Evolutionary conservation across 139 green algal species (phyloP).

Genomic region (Gonium pectorale): DNA sequence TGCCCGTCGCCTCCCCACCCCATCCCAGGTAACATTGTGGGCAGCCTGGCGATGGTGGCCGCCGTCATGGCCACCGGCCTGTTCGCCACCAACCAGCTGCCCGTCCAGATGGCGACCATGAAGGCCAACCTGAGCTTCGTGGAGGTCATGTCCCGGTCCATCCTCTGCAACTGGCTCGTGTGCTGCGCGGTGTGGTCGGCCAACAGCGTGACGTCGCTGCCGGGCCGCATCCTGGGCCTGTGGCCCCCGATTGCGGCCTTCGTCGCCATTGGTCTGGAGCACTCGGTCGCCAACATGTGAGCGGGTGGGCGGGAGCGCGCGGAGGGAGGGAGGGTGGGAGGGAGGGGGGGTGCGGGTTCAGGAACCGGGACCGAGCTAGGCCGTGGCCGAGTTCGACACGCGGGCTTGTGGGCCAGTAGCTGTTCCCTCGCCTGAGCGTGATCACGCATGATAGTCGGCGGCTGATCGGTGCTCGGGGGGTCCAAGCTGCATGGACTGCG

Average conservation of each 20-base stretch:
- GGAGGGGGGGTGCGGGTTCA: too few relatives aligned
- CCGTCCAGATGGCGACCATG: constrained; percentile 56
- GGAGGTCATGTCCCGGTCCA: constrained; percentile 41
- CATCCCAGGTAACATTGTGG: constrained; percentile 86
- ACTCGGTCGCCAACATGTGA: constrained; percentile 63
- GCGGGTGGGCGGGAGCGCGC: neutral
- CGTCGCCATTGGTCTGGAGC: constrained; percentile 88
- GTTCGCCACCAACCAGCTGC: constrained; percentile 55
- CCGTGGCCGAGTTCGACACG: too few relatives aligned
- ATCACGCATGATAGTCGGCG: too few relatives aligned
- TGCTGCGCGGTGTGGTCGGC: constrained; percentile 90
- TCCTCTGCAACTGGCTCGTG: constrained; percentile 80
- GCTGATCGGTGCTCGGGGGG: too few relatives aligned
- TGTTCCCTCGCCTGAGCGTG: too few relatives aligned
- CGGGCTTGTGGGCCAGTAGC: too few relatives aligned
- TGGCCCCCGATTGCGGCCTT: constrained; percentile 87
- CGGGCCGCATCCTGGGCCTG: constrained; percentile 87
- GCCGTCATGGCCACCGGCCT: constrained; percentile 72
- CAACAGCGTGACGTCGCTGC: constrained; percentile 68
- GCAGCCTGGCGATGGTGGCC: constrained; percentile 73
- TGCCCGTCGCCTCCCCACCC: too few relatives aligned
- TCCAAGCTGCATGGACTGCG: too few relatives aligned
- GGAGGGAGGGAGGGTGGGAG: too few relatives aligned
- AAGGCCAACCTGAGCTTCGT: constrained; percentile 61
- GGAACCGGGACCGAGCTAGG: too few relatives aligned